A percentile compares a stretch with the other conserved stretches of the same genome.
Conservation (phyloP, 257 asterid genomes). For the Misopates orontium region DNA sequence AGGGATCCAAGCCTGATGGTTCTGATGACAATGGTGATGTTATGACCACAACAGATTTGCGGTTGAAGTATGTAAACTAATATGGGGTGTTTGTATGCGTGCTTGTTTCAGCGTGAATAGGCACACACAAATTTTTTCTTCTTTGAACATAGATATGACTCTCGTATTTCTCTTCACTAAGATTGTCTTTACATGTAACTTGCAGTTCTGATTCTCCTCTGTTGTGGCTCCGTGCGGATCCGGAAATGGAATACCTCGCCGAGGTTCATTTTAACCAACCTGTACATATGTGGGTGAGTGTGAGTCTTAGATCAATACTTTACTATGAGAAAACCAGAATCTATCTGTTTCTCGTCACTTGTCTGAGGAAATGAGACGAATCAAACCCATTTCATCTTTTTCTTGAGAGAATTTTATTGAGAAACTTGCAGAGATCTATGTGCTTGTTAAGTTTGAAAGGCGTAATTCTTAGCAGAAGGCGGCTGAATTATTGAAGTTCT, state of each 20-base stretch:
- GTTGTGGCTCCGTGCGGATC: conserved; percentile 97
- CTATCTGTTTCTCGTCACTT: background rate
- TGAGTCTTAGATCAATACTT: conserved; percentile 8
- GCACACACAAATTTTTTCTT: background rate
- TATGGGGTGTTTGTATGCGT: conserved; percentile 24
- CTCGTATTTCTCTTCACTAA: conserved; percentile 26
- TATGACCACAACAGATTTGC: conserved; percentile 58
- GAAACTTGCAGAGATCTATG: background rate
- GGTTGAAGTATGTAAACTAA: conserved; percentile 60
- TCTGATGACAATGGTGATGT: conserved; percentile 95
- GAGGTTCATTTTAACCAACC: conserved; percentile 91
- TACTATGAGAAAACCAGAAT: background rate
- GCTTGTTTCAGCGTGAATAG: background rate
- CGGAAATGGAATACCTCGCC: conserved; percentile 98
- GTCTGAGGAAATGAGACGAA: background rate
- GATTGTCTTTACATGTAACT: conserved; percentile 25
- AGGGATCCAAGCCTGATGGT: conserved; percentile 89
- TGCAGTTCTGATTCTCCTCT: conserved; percentile 95
- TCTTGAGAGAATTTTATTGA: background rate
- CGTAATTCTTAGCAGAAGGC: too few relatives aligned
- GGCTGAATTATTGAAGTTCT: too few relatives aligned
- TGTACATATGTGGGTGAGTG: conserved; percentile 98
- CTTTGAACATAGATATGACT: conserved; percentile 12
- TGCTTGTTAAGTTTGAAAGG: too few relatives aligned
- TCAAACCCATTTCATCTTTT: background rate